Conservation (phyloP, 352 stramenopile species). For the Peronosclerospora sorghi region DNA sequence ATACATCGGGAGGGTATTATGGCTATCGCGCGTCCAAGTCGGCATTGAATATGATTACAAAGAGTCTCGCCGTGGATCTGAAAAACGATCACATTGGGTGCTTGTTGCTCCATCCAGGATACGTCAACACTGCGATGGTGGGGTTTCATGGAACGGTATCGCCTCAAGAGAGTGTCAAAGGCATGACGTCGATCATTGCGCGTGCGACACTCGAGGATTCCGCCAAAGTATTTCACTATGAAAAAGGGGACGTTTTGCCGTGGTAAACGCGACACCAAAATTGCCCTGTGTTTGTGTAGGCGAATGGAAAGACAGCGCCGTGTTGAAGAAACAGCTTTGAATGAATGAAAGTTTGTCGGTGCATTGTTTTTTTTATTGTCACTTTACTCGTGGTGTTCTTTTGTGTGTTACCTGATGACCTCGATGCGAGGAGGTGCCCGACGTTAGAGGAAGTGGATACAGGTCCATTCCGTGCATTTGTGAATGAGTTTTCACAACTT, state of each 20-base stretch:
- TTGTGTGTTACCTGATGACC: too few species aligned
- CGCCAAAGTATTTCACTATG: slow-evolving; percentile 35
- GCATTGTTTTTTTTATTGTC: too few species aligned
- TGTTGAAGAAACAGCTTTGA: too few species aligned
- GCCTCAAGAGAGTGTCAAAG: slow-evolving; percentile 26
- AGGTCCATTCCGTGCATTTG: slow-evolving; percentile 44
- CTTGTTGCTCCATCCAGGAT: slow-evolving; percentile 46
- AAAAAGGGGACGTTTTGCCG: slow-evolving; percentile 28
- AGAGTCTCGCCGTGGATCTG: slow-evolving; percentile 39
- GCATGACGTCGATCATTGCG: slow-evolving; percentile 29
- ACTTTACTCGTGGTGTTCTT: too few species aligned
- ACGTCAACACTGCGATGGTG: slow-evolving; percentile 52
- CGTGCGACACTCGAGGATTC: slow-evolving; percentile 27
- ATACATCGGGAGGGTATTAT: slow-evolving; percentile 29
- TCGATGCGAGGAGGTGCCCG: slow-evolving; percentile 6
- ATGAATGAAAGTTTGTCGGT: too few species aligned
- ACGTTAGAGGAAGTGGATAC: slow-evolving; percentile 65
- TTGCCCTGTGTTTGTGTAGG: too few species aligned
- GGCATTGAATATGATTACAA: slow-evolving; percentile 67
- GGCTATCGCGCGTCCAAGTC: slow-evolving; percentile 71
- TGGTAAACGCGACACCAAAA: too few species aligned
- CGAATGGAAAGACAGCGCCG: too few species aligned
- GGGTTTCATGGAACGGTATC: slow-evolving; percentile 23
- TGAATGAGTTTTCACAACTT: slow-evolving; percentile 58
- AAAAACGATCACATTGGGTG: slow-evolving; percentile 37